Conservation (phyloP, 2,329 filamentous ascomycete genomes). For the Exophiala sideris region DNA sequence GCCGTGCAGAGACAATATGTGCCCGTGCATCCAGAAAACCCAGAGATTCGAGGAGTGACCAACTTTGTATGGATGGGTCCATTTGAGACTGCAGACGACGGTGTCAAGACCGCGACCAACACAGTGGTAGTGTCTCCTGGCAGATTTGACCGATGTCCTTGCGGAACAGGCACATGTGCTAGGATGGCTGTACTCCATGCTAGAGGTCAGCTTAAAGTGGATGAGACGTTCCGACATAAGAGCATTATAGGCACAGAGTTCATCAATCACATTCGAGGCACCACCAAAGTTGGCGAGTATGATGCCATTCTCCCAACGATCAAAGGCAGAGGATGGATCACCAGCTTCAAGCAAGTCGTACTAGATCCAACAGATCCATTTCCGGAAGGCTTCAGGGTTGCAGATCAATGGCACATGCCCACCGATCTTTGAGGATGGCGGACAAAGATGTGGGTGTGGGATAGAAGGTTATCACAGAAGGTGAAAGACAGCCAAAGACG, state of each 20-base stretch:
- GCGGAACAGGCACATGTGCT: slow-evolving; percentile 46
- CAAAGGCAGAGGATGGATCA: slow-evolving; percentile 47
- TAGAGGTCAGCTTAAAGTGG: slow-evolving; percentile 37
- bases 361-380: slow-evolving; percentile 46
- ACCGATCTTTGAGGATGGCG: neutral
- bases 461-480: no score
- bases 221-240: slow-evolving; percentile 38
- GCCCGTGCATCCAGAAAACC: slow-evolving; percentile 45
- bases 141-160: slow-evolving; percentile 47
- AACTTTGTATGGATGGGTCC: slow-evolving; percentile 41
- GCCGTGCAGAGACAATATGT: slow-evolving; percentile 36
- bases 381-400: slow-evolving; percentile 41
- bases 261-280: slow-evolving; percentile 37
- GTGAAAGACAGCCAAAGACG: no score
- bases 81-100: slow-evolving; percentile 22
- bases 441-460: no score
- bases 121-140: slow-evolving; percentile 47
- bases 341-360: slow-evolving; percentile 43
- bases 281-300: slow-evolving; percentile 39
- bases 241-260: slow-evolving; percentile 48
- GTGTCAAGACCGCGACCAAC: slow-evolving; percentile 35
- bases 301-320: slow-evolving; percentile 42
- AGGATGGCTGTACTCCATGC: slow-evolving; percentile 45
- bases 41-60: slow-evolving; percentile 41
- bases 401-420: slow-evolving; percentile 29